Evolutionary conservation across 495 filamentous ascomycete genomes (phyloP).

Genomic region (Aspergillus haitiensis): DNA sequence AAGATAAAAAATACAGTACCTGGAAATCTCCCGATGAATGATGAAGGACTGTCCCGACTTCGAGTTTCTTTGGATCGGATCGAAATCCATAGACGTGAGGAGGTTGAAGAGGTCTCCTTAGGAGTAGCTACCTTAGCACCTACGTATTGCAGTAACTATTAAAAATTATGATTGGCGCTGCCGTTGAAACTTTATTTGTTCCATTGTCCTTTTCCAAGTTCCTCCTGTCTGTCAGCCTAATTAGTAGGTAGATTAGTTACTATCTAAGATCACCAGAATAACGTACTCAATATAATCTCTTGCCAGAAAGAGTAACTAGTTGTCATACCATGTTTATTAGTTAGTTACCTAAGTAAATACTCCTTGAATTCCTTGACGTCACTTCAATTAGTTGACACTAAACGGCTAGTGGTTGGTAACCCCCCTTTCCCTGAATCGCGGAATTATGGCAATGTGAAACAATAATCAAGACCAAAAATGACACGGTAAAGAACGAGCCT

Average conservation of each 20-base stretch:
- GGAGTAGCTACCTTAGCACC: neutral
- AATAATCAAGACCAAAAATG: constrained; percentile 10
- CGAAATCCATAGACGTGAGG: neutral
- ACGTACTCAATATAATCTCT: neutral
- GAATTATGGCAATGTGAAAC: constrained; percentile 5
- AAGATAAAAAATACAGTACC: constrained; percentile 3
- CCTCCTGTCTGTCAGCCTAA: neutral
- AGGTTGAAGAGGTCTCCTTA: neutral
- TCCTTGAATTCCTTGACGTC: constrained; percentile 16
- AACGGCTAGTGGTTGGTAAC: constrained; percentile 2
- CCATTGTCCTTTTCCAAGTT: neutral
- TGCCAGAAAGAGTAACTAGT: neutral
- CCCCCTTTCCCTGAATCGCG: neutral
- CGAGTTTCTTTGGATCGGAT: neutral
- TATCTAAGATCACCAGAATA: neutral
- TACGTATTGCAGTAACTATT: neutral
- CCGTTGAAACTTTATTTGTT: constrained; percentile 18
- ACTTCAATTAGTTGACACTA: constrained; percentile 1
- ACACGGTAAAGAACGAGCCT: neutral
- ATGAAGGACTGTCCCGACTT: neutral
- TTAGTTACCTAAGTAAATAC: neutral
- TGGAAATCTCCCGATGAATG: constrained; percentile 3
- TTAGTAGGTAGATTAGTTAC: neutral
- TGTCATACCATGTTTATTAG: neutral
- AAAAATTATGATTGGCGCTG: constrained; percentile 8